Evolutionary conservation across 495 filamentous ascomycete genomes (phyloP).

Genomic region (Parathielavia hyrcaniae): DNA sequence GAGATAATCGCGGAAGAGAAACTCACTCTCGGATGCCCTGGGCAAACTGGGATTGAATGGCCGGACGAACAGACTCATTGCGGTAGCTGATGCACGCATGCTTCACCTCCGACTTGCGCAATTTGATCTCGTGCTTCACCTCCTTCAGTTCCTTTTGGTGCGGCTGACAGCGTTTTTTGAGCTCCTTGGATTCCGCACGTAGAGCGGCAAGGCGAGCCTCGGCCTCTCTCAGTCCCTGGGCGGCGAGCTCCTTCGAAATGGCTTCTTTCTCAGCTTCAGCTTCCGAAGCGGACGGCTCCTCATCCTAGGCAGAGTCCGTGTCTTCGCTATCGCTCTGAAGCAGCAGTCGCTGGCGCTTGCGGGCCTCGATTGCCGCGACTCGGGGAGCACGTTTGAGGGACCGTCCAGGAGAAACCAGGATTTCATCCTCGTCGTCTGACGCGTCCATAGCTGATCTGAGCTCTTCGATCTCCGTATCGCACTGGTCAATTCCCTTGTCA

Average conservation of each 20-base stretch:
- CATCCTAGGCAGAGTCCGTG: not conserved
- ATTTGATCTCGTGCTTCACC: slow-evolving; percentile 25
- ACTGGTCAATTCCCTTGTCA: not conserved
- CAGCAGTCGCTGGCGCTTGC: slow-evolving; percentile 1
- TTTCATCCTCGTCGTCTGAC: not conserved
- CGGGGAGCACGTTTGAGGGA: slow-evolving; percentile 23
- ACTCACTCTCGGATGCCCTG: slow-evolving; percentile 46
- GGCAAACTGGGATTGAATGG: slow-evolving; percentile 53
- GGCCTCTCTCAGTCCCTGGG: slow-evolving; percentile 3
- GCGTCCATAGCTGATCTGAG: not conserved
- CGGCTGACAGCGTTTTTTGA: slow-evolving; percentile 30
- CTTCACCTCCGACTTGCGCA: slow-evolving; percentile 29
- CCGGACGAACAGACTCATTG: slow-evolving; percentile 47
- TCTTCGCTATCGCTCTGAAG: not conserved
- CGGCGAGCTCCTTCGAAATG: slow-evolving; percentile 8
- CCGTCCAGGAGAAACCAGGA: slow-evolving; percentile 39
- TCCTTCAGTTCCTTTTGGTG: not conserved
- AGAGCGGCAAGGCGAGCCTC: slow-evolving; percentile 16
- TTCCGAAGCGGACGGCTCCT: not conserved
- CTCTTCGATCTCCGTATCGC: not conserved
- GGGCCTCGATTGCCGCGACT: not conserved
- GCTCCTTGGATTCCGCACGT: slow-evolving; percentile 19
- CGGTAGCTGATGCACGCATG: slow-evolving; percentile 48
- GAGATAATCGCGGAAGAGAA: not conserved
- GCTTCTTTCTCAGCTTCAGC: not conserved